These are phyloP conservation scores for Lactuca saligna DNA, from an alignment of 129 eudicot genomes.

Conservation along the genomic window DNA sequence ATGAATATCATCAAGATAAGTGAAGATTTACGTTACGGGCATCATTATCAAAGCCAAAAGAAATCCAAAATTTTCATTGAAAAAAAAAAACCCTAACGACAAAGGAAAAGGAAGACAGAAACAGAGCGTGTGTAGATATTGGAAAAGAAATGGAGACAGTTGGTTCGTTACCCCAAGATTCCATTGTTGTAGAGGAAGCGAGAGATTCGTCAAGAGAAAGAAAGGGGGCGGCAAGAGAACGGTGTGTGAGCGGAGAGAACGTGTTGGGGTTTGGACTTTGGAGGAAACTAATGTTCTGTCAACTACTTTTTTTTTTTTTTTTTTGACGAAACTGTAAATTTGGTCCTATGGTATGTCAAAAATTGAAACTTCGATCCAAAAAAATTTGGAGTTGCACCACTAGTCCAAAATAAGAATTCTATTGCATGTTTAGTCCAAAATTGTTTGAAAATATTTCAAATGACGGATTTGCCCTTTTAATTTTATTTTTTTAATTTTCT, in stretches of 20 bases:
- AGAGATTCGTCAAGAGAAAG: conserved; percentile 22
- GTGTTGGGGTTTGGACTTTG: conserved; percentile 24
- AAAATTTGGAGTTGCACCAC: too few species aligned
- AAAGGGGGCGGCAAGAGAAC: conserved; percentile 34
- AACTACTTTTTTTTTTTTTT: too few species aligned
- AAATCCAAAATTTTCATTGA: not conserved
- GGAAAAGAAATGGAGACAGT: not conserved
- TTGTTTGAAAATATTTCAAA: too few species aligned
- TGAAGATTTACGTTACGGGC: not conserved
- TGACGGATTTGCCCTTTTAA: too few species aligned
- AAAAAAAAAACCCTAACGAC: not conserved
- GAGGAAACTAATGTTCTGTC: not conserved
- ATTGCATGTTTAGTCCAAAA: too few species aligned
- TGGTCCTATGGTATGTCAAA: too few species aligned
- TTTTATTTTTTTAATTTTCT: too few species aligned
- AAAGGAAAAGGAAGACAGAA: not conserved
- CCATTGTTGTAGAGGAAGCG: conserved; percentile 36
- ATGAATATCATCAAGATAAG: conserved; percentile 1
- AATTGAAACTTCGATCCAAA: too few species aligned
- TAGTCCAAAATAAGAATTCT: too few species aligned
- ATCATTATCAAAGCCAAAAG: not conserved
- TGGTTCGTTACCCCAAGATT: conserved; percentile 62
- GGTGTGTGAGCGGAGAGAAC: conserved; percentile 7
- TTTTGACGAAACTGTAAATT: too few species aligned
- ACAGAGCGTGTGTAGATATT: not conserved